phyloP scores from a whole-genome alignment of 1,139 yeast genomes.

The Saccharomyces hybrid region DNA sequence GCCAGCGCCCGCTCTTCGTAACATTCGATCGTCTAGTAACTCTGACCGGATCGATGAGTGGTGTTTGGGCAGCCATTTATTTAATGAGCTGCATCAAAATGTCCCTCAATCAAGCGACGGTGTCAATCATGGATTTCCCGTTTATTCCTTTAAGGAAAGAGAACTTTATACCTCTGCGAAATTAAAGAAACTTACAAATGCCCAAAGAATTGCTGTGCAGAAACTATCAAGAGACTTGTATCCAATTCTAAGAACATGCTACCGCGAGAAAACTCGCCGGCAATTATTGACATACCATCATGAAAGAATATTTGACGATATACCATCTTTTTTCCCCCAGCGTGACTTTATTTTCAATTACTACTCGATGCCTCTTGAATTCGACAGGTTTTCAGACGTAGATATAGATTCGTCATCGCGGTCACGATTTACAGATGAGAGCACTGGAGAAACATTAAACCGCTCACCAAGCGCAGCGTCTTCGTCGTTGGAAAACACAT shows the following conservation, averaged over 20 bases:
- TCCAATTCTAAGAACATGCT: slow-evolving; percentile 4
- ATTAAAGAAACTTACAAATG: background rate
- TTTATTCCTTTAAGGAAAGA: background rate
- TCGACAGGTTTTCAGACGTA: slow-evolving; percentile 5
- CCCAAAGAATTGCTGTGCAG: background rate
- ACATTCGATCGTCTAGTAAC: background rate
- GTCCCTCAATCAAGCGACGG: background rate
- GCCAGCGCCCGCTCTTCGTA: background rate
- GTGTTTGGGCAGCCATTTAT: slow-evolving; percentile 3
- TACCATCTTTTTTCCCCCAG: slow-evolving; percentile 17
- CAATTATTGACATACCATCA: slow-evolving; percentile 2
- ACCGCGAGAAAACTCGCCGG: slow-evolving; percentile 7
- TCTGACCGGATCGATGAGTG: slow-evolving; percentile 6
- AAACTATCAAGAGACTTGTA: background rate
- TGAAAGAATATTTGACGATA: slow-evolving; percentile 10
- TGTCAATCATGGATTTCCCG: background rate
- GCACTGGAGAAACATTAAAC: background rate
- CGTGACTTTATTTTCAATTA: slow-evolving; percentile 10
- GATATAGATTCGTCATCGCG: slow-evolving; percentile 5
- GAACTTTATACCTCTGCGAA: background rate
- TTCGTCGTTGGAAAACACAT: slow-evolving; percentile 3
- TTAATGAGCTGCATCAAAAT: background rate
- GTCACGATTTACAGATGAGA: slow-evolving; percentile 4
- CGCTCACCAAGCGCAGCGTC: background rate
- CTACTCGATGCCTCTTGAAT: slow-evolving; percentile 7